Percentiles rank a stretch among this genome's conserved stretches.
These are phyloP conservation scores for Ramaria sp. DNA, from an alignment of 768 basidiomycete genomes.

Conservation along the genomic window DNA sequence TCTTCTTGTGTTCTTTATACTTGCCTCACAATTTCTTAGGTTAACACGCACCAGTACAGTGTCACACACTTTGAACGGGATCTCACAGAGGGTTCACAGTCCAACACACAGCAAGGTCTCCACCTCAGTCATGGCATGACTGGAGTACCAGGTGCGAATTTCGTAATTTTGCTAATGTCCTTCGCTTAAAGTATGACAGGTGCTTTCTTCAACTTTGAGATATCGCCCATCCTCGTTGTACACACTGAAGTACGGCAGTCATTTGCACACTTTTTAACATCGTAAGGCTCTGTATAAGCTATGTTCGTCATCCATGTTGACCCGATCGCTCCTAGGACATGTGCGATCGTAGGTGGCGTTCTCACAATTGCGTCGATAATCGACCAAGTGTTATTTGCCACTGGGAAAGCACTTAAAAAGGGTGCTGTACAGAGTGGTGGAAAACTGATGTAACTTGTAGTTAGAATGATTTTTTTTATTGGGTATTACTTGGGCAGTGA, in stretches of 20 bases:
- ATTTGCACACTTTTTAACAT: slow-evolving; percentile 96
- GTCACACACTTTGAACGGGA: slow-evolving; percentile 95
- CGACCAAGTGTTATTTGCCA: slow-evolving; percentile 80
- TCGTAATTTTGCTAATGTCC: slow-evolving; percentile 1
- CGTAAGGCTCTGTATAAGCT: slow-evolving; percentile 41
- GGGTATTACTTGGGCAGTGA: neutral
- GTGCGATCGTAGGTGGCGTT: slow-evolving; percentile 96
- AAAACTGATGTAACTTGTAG: slow-evolving; percentile 13
- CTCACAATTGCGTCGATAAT: slow-evolving; percentile 86
- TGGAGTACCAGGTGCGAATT: slow-evolving; percentile 52
- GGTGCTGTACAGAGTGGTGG: slow-evolving; percentile 18
- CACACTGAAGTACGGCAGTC: slow-evolving; percentile 87
- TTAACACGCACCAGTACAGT: slow-evolving; percentile 91
- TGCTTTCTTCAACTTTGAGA: slow-evolving; percentile 89
- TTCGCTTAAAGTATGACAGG: slow-evolving; percentile 26
- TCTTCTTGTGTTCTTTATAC: neutral
- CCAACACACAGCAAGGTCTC: slow-evolving; percentile 46
- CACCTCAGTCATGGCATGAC: slow-evolving; percentile 61
- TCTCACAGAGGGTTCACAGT: slow-evolving; percentile 47
- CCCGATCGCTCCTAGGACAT: slow-evolving; percentile 46
- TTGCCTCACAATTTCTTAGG: slow-evolving; percentile 25
- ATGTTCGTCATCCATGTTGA: slow-evolving; percentile 3
- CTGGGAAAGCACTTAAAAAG: slow-evolving; percentile 66
- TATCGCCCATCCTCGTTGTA: slow-evolving; percentile 90
- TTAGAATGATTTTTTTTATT: neutral